These are phyloP conservation scores for Nephelium lappaceum DNA, from an alignment of 345 rosid genomes.

Conservation along the genomic window DNA sequence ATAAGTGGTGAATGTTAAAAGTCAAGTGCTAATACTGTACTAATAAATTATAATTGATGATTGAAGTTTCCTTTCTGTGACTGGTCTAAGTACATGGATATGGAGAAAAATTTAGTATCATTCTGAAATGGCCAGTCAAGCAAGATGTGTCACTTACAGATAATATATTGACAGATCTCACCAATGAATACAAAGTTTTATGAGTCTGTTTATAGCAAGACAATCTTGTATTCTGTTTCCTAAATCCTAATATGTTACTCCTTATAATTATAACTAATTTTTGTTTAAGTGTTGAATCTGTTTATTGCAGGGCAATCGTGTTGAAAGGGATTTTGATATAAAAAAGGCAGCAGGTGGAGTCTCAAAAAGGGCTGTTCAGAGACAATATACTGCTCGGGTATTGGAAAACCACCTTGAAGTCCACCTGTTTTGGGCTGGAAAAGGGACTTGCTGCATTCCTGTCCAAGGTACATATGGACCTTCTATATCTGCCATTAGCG, in stretches of 20 bases:
- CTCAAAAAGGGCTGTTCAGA: constrained; percentile 30
- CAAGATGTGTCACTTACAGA: too few relatives aligned
- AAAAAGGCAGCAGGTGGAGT: constrained; percentile 36
- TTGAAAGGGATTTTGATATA: constrained; percentile 53
- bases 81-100: too few relatives aligned
- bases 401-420: constrained; percentile 41
- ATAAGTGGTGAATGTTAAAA: not conserved
- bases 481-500: constrained; percentile 59
- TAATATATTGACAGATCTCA: too few relatives aligned
- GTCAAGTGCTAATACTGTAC: not conserved
- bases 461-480: constrained; percentile 45
- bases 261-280: not conserved
- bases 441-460: constrained; percentile 44
- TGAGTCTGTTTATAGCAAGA: too few relatives aligned
- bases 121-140: too few relatives aligned
- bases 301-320: constrained; percentile 48
- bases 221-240: not conserved
- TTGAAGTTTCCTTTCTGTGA: too few relatives aligned
- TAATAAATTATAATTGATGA: too few relatives aligned
- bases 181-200: too few relatives aligned
- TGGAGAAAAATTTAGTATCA: too few relatives aligned
- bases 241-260: not conserved
- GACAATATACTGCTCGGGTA: constrained; percentile 27
- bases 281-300: not conserved
- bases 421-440: constrained; percentile 53